Evolutionary conservation across 495 filamentous ascomycete species (phyloP), one percentile per base, ranked within the genome.

Genomic region (Penicillium macrosclerotiorum): DNA sequence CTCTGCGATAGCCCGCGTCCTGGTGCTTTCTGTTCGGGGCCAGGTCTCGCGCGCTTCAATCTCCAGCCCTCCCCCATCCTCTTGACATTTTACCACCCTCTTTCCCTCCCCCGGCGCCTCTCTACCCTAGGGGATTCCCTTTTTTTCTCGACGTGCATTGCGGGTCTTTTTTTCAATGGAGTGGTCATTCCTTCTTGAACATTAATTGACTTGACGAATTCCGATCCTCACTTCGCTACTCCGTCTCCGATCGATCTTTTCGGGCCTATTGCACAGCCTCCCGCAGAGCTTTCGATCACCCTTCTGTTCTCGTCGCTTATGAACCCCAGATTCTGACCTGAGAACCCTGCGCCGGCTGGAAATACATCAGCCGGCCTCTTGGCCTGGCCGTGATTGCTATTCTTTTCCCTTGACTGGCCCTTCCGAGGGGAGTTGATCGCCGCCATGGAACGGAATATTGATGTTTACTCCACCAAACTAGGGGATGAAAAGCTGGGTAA

Each of bases 71-170:
- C 33, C 67, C 68, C 48, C 72, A 69, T 23, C 73, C 72, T 9
- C 81, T 84, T 47, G 80, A 73, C 41, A n/a, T n/a, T 43, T 37
- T 29, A 29, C 52, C 33, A 47, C 49, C 34, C 47, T 47, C 76
- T 51, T 74, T 69, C 47, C 38, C 49, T 26, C 54, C n/a, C n/a
- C n/a, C n/a, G n/a, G n/a, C n/a, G n/a, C n/a, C n/a, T n/a, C n/a
- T n/a, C n/a, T n/a, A n/a, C n/a, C n/a, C n/a, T n/a, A n/a, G n/a
- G n/a, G 52, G 50, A 49, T 34, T 40, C 33, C 19, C n/a, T 80
- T 76, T 32, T 77, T 80, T 77, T 73, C 62, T 87, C 81, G 33
- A 85, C 70, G 55, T 83, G 73, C 23, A 86, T 90, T 23, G 42
- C 47, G 41, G 34, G 18, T 47, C 34, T 68, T 88, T 92, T 57